Conservation (phyloP, 2,329 filamentous ascomycete species). For the Trichoderma polysporum region DNA sequence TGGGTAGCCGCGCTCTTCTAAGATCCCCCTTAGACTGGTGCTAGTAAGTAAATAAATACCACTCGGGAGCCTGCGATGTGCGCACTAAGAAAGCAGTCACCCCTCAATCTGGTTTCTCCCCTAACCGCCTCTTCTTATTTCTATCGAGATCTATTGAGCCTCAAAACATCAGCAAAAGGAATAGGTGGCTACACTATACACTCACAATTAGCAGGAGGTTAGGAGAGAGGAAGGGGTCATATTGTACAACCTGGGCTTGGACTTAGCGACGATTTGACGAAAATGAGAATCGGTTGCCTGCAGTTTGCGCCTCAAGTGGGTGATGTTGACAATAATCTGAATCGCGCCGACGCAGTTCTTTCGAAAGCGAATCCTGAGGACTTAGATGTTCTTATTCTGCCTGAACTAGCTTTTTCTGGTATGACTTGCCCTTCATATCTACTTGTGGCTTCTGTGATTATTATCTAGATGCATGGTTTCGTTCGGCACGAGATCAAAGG, state of each 20-base stretch:
- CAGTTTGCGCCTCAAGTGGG: conserved; percentile 73
- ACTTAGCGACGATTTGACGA: background rate
- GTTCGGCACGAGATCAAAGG: background rate
- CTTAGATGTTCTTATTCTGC: conserved; percentile 71
- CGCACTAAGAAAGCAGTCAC: background rate
- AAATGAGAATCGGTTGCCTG: conserved; percentile 66
- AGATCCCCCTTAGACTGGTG: background rate
- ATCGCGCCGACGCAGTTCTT: conserved; percentile 64
- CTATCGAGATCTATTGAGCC: no score
- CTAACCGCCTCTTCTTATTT: background rate
- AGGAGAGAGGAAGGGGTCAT: background rate
- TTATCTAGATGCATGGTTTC: background rate
- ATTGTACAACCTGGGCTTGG: background rate
- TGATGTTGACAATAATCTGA: conserved; percentile 68
- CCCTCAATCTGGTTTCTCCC: background rate
- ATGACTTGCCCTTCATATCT: conserved; percentile 26
- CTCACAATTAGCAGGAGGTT: background rate
- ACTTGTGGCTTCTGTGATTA: background rate
- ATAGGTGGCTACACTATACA: background rate
- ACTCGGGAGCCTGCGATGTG: background rate
- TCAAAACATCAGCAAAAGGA: background rate
- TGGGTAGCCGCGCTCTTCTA: background rate
- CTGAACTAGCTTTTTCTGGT: conserved; percentile 76
- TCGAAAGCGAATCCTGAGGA: conserved; percentile 48
- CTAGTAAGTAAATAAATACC: background rate